Base-by-base conservation (phyloP, 768 basidiomycete species). In the Antrodiella citrinella region DNA sequence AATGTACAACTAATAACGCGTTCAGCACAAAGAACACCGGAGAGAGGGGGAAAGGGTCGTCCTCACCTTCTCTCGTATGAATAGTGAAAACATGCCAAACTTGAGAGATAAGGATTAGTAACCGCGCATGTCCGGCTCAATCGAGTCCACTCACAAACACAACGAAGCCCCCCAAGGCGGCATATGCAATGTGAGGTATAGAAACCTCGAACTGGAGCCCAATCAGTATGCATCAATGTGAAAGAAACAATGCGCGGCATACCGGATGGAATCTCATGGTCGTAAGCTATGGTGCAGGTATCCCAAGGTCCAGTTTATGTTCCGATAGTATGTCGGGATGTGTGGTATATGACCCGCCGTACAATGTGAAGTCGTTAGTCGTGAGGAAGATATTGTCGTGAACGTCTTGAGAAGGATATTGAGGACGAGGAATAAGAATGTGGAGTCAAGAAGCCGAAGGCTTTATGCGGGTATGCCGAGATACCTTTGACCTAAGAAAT, bases 41-140 rank as follows among this genome's bases (percentile, higher is more conserved):
- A 35, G 51, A 54, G 49, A 50, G 52, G 19, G 43, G 24, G 40
- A 45, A 2, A 18, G 12, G 25, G 13, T 15, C 12, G 21, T n/a
- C 64, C 70, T 40, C 48, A 85, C 86, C 71, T 78, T 82, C 71
- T 94, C 91, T 61, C 93, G 85, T 59, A 97, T 77, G 57, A 97
- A 80, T 4, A 94, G 75, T 2, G 91, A 92, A 69, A 94, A 90
- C 90, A 95, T 92, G 65, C 91, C 91, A 67, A 95, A 96, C 88
- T 92, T 52, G 4, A 41, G 21, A 15, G 45, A 25, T 9, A 44
- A 48, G 56, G 41, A 50, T 46, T 13, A 20, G 42, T 45, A 19
- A 20, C 22, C 23, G 10, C 5, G 13, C 3, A 13, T 30, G 21
- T 3, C 5, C 45, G 44, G 40, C 43, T 38, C 38, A 40, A 4